Percentiles rank a stretch among this genome's conserved stretches.
phyloP scores from a whole-genome alignment of 164 flowering plant species.

The Liriodendron chinense region DNA sequence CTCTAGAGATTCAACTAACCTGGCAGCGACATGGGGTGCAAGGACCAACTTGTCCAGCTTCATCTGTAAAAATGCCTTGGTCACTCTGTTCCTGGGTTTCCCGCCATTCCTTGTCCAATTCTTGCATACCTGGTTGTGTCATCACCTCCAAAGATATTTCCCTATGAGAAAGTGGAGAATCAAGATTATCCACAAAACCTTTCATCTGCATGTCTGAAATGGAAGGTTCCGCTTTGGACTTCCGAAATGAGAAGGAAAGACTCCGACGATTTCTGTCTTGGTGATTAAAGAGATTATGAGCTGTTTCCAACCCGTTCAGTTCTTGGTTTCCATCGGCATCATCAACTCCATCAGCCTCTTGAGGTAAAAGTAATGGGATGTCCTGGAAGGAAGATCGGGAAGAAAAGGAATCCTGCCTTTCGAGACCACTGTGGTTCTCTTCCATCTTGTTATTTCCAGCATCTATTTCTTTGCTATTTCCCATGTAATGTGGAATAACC shows the following conservation, averaged over 20 bases:
- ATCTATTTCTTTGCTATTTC: constrained; percentile 48
- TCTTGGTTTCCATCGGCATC: constrained; percentile 35
- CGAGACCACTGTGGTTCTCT: constrained; percentile 28
- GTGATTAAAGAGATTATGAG: constrained; percentile 31
- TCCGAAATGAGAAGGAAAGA: constrained; percentile 53
- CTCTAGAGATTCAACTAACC: constrained; percentile 39
- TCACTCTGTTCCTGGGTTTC: constrained; percentile 78
- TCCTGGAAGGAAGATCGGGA: constrained; percentile 68
- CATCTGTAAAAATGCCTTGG: constrained; percentile 58
- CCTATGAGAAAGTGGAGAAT: constrained; percentile 24
- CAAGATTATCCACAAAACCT: constrained; percentile 71
- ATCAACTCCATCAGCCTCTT: constrained; percentile 58
- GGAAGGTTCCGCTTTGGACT: constrained; percentile 48
- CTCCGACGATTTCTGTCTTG: constrained; percentile 34
- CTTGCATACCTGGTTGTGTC: constrained; percentile 24
- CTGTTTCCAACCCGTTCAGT: constrained; percentile 33
- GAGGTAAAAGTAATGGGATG: constrained; percentile 91
- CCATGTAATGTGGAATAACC: constrained; percentile 98
- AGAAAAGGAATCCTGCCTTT: constrained; percentile 63
- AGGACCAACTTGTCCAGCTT: constrained; percentile 91
- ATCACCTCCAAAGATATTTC: constrained; percentile 31
- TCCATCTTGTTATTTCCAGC: constrained; percentile 30
- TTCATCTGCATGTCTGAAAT: constrained; percentile 51
- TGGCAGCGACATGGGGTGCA: constrained; percentile 84
- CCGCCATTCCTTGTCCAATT: constrained; percentile 82